Base-by-base conservation (phyloP, 2,329 filamentous ascomycete genomes). In the Aspergillus hortae region DNA sequence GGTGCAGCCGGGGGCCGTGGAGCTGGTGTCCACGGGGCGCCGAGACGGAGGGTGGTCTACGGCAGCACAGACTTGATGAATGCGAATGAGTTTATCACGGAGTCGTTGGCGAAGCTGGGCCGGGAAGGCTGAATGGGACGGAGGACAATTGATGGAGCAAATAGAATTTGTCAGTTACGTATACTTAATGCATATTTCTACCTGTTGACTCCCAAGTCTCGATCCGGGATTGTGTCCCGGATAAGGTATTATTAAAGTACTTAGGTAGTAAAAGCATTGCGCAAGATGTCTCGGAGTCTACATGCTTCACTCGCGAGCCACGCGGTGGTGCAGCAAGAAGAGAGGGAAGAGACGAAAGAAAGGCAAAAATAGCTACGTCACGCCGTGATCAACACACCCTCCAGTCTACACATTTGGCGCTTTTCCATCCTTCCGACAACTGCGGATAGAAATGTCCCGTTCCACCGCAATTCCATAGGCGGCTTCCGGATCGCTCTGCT, bases 21-120 rank as follows among this genome's bases (percentile, higher is more conserved):
- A 33, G 61, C 56, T 68, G 75, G 45, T n/a, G 21, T 61, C 40
- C 55, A 56, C 4, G 74, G 74, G 9, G 81, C 84, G 7, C 80
- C 83, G 19, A 87, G 84, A 69, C 88, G 89, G 72, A 81, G 91
- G 58, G 88, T 99, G 9, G 89, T 97, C 1, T 99, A 99, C 71
- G 94, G 94, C 15, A 95, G 91, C 66, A 99, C 94, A 12, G 92
- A 85, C 56, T 67, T 86, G 57, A 77, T 86, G 57, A 85, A 83
- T 61, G 81, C 84, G 9, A 79, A 77, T 51, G 82, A 84, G 57
- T 87, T 87, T 65, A 69, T 86, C 40, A 72, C 64, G 19, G 78
- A 80, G 48, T 82, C 83, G 56, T 69, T 86, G 58, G 77, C 74
- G 19, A 78, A 74, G 54, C 62, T 87, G 56, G 84, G 84, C 5